Evolutionary conservation across 108 stramenopile species (phyloP).

Genomic region (Pseudonitzschia multistriata): DNA sequence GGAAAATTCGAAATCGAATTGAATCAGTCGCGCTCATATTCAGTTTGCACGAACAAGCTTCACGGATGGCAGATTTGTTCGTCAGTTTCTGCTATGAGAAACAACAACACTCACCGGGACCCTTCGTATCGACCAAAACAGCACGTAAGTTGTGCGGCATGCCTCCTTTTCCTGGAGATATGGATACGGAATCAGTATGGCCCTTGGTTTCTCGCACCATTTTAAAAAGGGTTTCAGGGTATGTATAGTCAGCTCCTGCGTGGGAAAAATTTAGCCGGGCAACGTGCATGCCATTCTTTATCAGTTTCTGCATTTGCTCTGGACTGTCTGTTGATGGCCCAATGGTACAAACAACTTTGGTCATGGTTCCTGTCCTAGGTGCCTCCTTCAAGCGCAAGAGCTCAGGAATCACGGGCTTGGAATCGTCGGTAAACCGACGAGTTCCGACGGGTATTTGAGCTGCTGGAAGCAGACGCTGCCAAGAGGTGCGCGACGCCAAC

Average conservation of each 20-base stretch:
- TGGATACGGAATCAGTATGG: conserved; percentile 39
- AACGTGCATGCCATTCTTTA: conserved; percentile 83
- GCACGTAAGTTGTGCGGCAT: conserved; percentile 66
- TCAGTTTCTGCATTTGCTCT: conserved; percentile 55
- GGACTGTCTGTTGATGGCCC: conserved; percentile 83
- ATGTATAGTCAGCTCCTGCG: conserved; percentile 56
- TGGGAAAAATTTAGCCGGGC: conserved; percentile 92
- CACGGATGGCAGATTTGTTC: neutral
- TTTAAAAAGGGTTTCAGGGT: conserved; percentile 47
- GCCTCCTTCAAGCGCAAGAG: conserved; percentile 28
- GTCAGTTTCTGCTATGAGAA: no score
- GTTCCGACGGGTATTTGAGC: neutral
- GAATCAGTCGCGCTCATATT: neutral
- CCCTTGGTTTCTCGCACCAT: conserved; percentile 50
- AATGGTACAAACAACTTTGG: conserved; percentile 93
- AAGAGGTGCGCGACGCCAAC: neutral
- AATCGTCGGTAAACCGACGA: neutral
- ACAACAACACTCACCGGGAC: conserved; percentile 44
- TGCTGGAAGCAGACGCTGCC: neutral
- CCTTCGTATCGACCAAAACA: conserved; percentile 84
- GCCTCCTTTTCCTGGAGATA: conserved; percentile 24
- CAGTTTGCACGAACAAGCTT: no score
- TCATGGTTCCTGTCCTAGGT: conserved; percentile 43
- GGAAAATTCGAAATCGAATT: neutral
- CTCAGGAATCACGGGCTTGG: neutral